Base-by-base conservation (phyloP, 768 basidiomycete genomes). In the Postia placenta region DNA sequence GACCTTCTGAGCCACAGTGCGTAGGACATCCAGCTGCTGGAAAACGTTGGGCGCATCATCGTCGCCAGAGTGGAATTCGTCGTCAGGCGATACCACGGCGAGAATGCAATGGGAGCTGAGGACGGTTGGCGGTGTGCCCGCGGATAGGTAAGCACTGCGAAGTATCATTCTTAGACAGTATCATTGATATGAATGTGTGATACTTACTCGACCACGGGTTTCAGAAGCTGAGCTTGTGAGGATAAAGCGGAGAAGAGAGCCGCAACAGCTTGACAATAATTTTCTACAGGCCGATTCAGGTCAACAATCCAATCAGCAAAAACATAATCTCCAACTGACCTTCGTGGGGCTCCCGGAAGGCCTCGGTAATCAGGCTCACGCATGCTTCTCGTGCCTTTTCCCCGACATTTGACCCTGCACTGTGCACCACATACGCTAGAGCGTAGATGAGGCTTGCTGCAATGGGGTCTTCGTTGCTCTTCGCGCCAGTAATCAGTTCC, bases 371-470 rank as follows among this genome's bases (percentile, higher is more conserved):
- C 11, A 98, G 62, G 56, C 92, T 91, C 26, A 85, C 68, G 47
- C 89, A 85, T 0, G 77, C 68, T 48, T 88, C 86, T 53, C 79
- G 74, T 1, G 82, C 83, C 59, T 83, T 84, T 23, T 87, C 83
- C 0, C 91, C 86, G 5, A 94, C 72, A 55, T 93, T 88, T 46
- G 79, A 70, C 0, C 78, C 79, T 1, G 81, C 92, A 64, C 70
- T 87, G 46, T 65, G 70, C 12, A 85, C 76, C 3, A 97, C 92
- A 25, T 80, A 73, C 0, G 90, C 83, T 37, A 97, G 70, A 1
- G 92, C 89, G 38, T 80, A 66, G 9, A 88, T 74, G 54, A 92
- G 76, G 53, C 88, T 91, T 9, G 80, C 79, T 0, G 86, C 80
- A 42, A 95, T 80, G 26, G 75, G 74, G 3, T 78, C 75, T 39